A percentile compares a stretch with the other conserved stretches of the same genome.
phyloP scores from a whole-genome alignment of 441 rosid genomes.

The Mallotus repandus region DNA sequence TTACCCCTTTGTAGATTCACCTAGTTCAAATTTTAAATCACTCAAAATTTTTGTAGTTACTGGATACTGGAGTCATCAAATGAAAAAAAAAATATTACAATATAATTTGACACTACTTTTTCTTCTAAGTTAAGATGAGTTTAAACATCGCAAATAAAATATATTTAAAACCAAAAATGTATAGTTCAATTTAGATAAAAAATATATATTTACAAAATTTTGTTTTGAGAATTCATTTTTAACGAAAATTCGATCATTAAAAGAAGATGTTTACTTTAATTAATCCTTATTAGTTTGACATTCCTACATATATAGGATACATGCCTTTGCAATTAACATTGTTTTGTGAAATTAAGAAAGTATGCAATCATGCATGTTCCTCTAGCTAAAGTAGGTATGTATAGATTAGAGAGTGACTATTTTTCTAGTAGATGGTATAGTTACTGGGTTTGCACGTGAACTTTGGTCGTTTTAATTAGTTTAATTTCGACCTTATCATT shows the following conservation, averaged over 20 bases:
- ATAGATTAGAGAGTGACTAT: not conserved
- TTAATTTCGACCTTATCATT: slow-evolving; percentile 14
- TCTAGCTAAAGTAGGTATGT: slow-evolving; percentile 10
- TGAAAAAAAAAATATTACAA: not conserved
- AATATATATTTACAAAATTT: too few relatives aligned
- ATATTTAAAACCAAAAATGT: too few relatives aligned
- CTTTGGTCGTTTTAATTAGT: slow-evolving; percentile 17
- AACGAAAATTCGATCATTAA: not conserved
- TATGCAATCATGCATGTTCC: slow-evolving; percentile 1
- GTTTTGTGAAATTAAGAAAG: not conserved
- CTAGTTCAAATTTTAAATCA: too few relatives aligned
- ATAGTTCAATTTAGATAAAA: too few relatives aligned
- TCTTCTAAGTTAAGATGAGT: too few relatives aligned
- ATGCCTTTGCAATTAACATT: not conserved
- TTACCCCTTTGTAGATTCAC: too few relatives aligned
- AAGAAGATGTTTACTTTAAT: not conserved
- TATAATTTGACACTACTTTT: not conserved
- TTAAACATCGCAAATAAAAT: too few relatives aligned
- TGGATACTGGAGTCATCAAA: too few relatives aligned
- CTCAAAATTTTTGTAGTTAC: too few relatives aligned
- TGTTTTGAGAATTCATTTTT: not conserved
- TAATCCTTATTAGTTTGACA: slow-evolving; percentile 21
- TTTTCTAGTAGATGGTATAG: slow-evolving; percentile 19
- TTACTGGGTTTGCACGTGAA: slow-evolving; percentile 46
- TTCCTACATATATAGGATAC: not conserved